Conservation (phyloP, 176 grass and related monocot genomes). For the Oryza punctata region DNA sequence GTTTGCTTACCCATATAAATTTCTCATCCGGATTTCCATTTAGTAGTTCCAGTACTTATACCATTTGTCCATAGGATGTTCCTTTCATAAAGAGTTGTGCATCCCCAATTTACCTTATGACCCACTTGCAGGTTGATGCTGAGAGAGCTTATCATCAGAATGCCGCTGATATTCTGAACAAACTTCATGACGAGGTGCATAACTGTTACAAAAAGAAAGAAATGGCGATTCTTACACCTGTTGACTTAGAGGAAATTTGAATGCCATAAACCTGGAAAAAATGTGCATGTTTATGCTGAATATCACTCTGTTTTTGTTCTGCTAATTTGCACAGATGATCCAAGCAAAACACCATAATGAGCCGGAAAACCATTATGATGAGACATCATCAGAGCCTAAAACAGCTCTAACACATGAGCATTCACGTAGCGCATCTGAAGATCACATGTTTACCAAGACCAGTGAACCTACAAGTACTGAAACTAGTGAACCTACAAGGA, state of each 20-base stretch:
- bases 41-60: too few relatives aligned
- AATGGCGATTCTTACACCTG: conserved; percentile 6
- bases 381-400: conserved; percentile 42
- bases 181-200: conserved; percentile 86
- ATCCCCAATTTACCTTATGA: conserved; percentile 10
- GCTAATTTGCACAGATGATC: conserved; percentile 63
- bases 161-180: conserved; percentile 85
- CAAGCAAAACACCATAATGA: conserved; percentile 63
- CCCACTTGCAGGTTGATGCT: conserved; percentile 77
- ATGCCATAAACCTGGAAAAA: conserved; percentile 32
- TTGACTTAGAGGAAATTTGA: conserved; percentile 10
- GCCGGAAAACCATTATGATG: conserved; percentile 44
- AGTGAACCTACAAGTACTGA: conserved; percentile 25
- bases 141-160: conserved; percentile 92
- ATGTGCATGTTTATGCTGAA: conserved; percentile 17
- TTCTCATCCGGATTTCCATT: neutral
- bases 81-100: conserved; percentile 24
- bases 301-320: conserved; percentile 25
- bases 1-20: neutral
- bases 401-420: conserved; percentile 36
- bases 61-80: conserved; percentile 4
- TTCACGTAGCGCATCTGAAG: conserved; percentile 47
- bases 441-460: conserved; percentile 45
- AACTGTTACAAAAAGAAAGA: neutral
- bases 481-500: conserved; percentile 49